These are phyloP conservation scores for Penicillium dipodomyicola DNA, from an alignment of 495 filamentous ascomycete species.

Conservation along the genomic window DNA sequence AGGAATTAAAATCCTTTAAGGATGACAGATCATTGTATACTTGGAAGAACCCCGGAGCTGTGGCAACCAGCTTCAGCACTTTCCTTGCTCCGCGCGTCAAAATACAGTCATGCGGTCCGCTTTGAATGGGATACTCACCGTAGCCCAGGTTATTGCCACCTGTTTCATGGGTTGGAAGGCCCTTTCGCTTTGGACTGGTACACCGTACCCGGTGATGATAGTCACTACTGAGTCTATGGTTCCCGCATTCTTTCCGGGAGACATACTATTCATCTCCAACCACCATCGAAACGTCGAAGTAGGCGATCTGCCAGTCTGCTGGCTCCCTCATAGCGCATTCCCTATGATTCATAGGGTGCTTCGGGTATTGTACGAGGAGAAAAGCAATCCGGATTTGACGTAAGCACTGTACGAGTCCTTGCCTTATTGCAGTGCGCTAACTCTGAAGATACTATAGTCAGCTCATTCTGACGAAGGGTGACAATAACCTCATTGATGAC, in stretches of 20 bases:
- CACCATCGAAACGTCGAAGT: neutral
- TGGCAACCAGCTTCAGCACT: neutral
- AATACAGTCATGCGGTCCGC: neutral
- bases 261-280: conserved; percentile 3
- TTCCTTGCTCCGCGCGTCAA: neutral
- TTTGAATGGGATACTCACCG: neutral
- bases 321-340: neutral
- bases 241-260: neutral
- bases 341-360: conserved; percentile 7
- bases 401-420: neutral
- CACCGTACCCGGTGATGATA: conserved; percentile 3
- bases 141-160: neutral
- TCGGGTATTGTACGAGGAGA: neutral
- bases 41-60: neutral
- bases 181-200: neutral
- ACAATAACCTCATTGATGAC: conserved; percentile 4
- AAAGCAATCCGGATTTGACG: neutral
- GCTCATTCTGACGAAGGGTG: conserved; percentile 1
- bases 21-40: neutral
- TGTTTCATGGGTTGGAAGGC: conserved; percentile 3
- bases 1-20: neutral
- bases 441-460: neutral
- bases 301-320: conserved; percentile 1
- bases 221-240: conserved; percentile 6
- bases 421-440: neutral